A percentile compares a stretch with the other conserved stretches of the same genome.
phyloP scores from a whole-genome alignment of 768 basidiomycete species.

The Calocybe indica region DNA sequence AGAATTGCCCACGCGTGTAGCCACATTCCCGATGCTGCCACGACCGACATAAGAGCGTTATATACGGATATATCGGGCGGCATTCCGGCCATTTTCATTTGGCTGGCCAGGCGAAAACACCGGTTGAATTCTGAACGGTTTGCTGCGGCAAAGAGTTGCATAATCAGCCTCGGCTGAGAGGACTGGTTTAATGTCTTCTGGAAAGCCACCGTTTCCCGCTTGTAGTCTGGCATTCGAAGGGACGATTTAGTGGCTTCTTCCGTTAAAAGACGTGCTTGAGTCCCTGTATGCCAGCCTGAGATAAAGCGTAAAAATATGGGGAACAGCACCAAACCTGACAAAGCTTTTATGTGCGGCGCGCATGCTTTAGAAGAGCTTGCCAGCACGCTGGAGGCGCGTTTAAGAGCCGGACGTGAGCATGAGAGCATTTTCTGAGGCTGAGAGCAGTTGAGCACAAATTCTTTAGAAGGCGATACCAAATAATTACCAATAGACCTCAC shows the following conservation, averaged over 20 bases:
- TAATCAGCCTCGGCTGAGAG: slow-evolving; percentile 23
- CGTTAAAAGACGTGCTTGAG: too few relatives aligned
- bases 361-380: too few relatives aligned
- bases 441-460: slow-evolving; percentile 4
- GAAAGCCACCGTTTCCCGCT: not conserved
- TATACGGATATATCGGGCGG: slow-evolving; percentile 53
- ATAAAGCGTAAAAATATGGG: too few relatives aligned
- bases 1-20: slow-evolving; percentile 59
- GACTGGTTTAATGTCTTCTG: slow-evolving; percentile 11
- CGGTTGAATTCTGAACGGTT: slow-evolving; percentile 27
- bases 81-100: slow-evolving; percentile 55
- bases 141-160: slow-evolving; percentile 29
- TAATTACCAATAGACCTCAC: too few relatives aligned
- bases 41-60: slow-evolving; percentile 49
- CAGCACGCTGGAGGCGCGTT: not conserved
- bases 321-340: too few relatives aligned
- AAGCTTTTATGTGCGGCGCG: too few relatives aligned
- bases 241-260: too few relatives aligned
- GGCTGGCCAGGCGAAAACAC: slow-evolving; percentile 37
- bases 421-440: slow-evolving; percentile 7
- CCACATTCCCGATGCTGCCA: slow-evolving; percentile 29
- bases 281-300: too few relatives aligned
- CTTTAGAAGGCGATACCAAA: too few relatives aligned
- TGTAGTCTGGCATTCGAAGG: too few relatives aligned
- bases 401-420: slow-evolving; percentile 8